Percentiles rank a stretch among this genome's conserved stretches.
phyloP scores from a whole-genome alignment of 2,329 filamentous ascomycete genomes.

The Metarhizium brunneum region DNA sequence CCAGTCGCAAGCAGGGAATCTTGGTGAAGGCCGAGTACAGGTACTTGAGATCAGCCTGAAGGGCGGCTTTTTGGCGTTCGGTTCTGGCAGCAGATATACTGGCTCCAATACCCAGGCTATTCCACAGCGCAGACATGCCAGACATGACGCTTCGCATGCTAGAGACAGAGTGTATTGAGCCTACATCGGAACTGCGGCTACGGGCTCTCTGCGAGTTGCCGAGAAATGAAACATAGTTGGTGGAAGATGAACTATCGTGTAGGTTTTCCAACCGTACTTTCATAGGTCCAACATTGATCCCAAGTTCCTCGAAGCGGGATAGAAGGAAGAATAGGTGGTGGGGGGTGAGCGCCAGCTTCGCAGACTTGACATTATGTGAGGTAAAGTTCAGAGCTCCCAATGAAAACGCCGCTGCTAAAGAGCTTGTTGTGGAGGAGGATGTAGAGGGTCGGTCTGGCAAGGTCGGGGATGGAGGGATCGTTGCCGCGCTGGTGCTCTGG shows the following conservation, averaged over 20 bases:
- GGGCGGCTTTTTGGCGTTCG: conserved; percentile 79
- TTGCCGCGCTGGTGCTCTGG: conserved; percentile 52
- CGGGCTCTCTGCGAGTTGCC: conserved; percentile 69
- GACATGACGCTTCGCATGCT: conserved; percentile 97
- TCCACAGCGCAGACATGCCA: conserved; percentile 89
- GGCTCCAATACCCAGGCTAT: conserved; percentile 72
- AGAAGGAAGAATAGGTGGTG: conserved; percentile 96
- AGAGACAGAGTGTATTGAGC: conserved; percentile 90
- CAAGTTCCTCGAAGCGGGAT: conserved; percentile 87
- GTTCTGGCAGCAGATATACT: conserved; percentile 73
- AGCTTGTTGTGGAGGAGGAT: conserved; percentile 60
- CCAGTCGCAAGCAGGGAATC: conserved; percentile 81
- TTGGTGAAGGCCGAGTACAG: conserved; percentile 98
- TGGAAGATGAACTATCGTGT: conserved; percentile 74
- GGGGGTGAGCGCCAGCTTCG: conserved; percentile 84
- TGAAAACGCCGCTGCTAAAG: conserved; percentile 77
- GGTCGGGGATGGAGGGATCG: conserved; percentile 45
- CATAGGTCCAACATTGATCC: conserved; percentile 88
- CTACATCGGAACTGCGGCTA: conserved; percentile 70
- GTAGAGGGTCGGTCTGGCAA: conserved; percentile 54
- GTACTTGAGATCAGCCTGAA: conserved; percentile 86
- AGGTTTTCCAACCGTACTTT: conserved; percentile 92
- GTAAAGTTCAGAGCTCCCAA: conserved; percentile 78
- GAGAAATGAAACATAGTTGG: conserved; percentile 94
- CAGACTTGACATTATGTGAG: conserved; percentile 77